Evolutionary conservation across 805 yeast genomes (phyloP), one percentile per base, ranked within the genome.

Genomic region (Nakazawaea wickerhamii): DNA sequence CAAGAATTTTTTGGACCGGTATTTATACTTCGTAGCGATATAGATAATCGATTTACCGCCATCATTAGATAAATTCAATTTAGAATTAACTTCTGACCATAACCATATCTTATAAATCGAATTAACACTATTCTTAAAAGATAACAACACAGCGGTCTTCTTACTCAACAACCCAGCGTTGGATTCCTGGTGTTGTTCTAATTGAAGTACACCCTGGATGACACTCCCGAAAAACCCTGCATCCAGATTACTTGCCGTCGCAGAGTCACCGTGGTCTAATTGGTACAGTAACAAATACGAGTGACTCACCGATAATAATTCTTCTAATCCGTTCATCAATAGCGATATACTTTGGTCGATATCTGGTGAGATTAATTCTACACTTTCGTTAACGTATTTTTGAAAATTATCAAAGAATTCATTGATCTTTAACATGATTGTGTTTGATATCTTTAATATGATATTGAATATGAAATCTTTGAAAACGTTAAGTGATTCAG

Each of bases 201-300:
- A 75, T 43, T 77, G 82, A 54, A 85, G 83, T 0, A 85, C 95
- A 1, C 93, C 93, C 48, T 82, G 84, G 41, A 85, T 83, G 19
- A 80, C 83, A 41, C 74, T 73, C 0, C 82, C 82, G 38, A 84
- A 68, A 60, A 81, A 74, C 17, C 87, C 76, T 19, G 73, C 57
- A 32, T 74, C 77, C 28, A 49, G 51, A 3, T 30, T 43, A 13
- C 32, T 32, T 7, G 41, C 30, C 3, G 50, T 35, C 17, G 42
- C 41, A 5, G 41, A 27, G 41, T 21, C 17, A 40, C 22, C 10
- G 40, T 31, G 27, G 20, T 30, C 34, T 17, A 38, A 35, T 27
- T 40, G 40, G 22, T 40, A 38, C 4, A 44, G 64, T 6, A 67
- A 32, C 45, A 79, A 54, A 48, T 71, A 76, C 23, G 77, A 70